Evolutionary conservation across 768 basidiomycete genomes (phyloP).

Genomic region (Lentinula boryana): DNA sequence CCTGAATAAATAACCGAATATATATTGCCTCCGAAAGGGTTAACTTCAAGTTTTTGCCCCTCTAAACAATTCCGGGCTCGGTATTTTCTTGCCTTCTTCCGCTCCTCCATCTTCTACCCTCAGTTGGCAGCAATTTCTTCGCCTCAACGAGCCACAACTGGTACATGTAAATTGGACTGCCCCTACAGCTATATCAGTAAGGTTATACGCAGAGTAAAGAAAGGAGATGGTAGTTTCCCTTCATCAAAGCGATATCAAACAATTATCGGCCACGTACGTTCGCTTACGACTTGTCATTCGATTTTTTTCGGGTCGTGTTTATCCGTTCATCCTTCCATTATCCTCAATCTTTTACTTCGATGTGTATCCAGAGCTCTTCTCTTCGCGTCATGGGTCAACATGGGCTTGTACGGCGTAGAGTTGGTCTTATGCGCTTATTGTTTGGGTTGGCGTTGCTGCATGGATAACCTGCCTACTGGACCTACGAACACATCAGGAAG

Average conservation of each 20-base stretch:
- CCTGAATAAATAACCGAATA: too few species aligned
- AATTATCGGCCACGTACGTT: neutral
- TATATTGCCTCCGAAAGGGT: too few species aligned
- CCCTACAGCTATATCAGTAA: too few species aligned
- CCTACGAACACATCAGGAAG: neutral
- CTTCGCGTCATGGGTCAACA: neutral
- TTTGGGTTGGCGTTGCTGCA: neutral
- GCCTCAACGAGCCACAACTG: too few species aligned
- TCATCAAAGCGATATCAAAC: neutral
- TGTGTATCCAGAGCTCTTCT: neutral
- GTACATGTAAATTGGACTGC: too few species aligned
- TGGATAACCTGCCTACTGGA: neutral
- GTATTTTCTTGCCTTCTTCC: too few species aligned
- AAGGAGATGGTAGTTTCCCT: neutral
- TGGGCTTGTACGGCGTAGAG: neutral
- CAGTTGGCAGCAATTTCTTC: too few species aligned
- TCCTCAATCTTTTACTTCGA: neutral
- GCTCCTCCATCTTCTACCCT: too few species aligned
- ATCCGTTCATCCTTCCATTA: neutral
- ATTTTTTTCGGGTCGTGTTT: neutral
- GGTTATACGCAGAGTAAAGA: neutral
- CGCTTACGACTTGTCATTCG: too few species aligned
- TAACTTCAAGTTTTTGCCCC: too few species aligned
- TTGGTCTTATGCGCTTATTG: neutral
- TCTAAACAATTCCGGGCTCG: too few species aligned